Base-by-base conservation (phyloP, 305 asterid species). In the Plantago lanceolata region DNA sequence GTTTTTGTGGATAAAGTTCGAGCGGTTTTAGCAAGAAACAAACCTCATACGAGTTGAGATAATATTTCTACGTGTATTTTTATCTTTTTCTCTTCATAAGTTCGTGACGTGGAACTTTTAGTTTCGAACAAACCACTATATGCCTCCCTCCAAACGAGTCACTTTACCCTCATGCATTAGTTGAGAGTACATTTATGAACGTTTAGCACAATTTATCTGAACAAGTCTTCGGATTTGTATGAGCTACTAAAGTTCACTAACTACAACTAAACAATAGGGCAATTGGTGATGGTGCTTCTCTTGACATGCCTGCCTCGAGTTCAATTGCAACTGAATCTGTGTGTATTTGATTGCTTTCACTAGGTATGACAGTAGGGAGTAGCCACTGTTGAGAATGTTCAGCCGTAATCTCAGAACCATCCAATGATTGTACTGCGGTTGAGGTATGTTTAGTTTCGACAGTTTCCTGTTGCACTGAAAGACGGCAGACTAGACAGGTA, bases 401-500 rank as follows among this genome's bases (percentile, higher is more conserved):
- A 5, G 59, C 20, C 45, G 81, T 66, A 45, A 78, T 65, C 74
- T 80, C 92, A 13, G 83, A 44, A 54, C 72, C 64, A 66, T 82
- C 87, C 13, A 78, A 59, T 5, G 86, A 79, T 50, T 68, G 88
- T 43, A 71, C 68, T 17, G 70, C 61, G n/a, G 74, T 71, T 2
- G 48, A 71, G 50, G 75, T 68, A 13, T 66, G 77, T 59, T 80
- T 80, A 26, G 78, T 56, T 69, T 77, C 84, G 11, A 68, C 57
- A 16, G 84, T 73, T 40, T 75, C 80, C 6, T 72, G 78, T 7
- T 73, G 85, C 37, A 91, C 73, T 2, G 90, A 74, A 68, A 91
- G 90, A 33, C 96, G 95, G 72, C 97, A 91, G 1, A 91, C 89
- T 20, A 96, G 97, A 67, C 97, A 91, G 15, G 98, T 86, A 1